Base-by-base conservation (phyloP, 805 yeast genomes). In the Nadsonia fulvescens region DNA sequence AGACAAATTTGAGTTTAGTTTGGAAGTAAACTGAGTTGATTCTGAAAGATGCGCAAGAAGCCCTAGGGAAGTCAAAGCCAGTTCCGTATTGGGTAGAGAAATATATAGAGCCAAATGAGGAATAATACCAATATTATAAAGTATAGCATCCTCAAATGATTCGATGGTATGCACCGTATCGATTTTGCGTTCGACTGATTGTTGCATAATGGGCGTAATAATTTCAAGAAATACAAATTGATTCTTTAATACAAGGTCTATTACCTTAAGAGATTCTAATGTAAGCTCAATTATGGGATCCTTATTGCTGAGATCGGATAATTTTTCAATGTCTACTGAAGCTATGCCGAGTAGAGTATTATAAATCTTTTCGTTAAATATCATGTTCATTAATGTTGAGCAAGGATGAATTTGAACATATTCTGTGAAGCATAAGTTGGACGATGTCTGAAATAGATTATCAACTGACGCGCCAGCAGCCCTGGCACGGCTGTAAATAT, bases 61-160 rank as follows among this genome's bases (percentile, higher is more conserved):
- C 8, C 52, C 42, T 10, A 82, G 44, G 0, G 86, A 54, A 3
- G 49, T 42, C 1, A 52, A 46, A 0, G 89, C 71, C 16, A 82
- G 50, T 1, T 49, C 38, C 6, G 50, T 33, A 31, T 68, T 56
- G 4, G 58, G 44, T 1, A 70, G 53, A 1, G 91, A 81, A 26
- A 75, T 68, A 40, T 78, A 79, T 10, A 82, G 49, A 0, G 89
- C 75, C 23, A 82, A 45, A 35, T 76, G 76, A 0, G 78, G 77
- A 12, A 83, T 60, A 6, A 76, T 51, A 0, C 81, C 65, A n/a
- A 82, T 49, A 33, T 76, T 65, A 45, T 70, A 68, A 13, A 77
- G 49, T 6, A 83, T 51, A 0, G 83, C 72, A 40, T 79, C 91
- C 39, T 59, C 69, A 36, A 77, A 76, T 3, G 75, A 62, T 8